These are phyloP conservation scores for Claviceps cyperi DNA, from an alignment of 2,329 filamentous ascomycete genomes.

Conservation along the genomic window DNA sequence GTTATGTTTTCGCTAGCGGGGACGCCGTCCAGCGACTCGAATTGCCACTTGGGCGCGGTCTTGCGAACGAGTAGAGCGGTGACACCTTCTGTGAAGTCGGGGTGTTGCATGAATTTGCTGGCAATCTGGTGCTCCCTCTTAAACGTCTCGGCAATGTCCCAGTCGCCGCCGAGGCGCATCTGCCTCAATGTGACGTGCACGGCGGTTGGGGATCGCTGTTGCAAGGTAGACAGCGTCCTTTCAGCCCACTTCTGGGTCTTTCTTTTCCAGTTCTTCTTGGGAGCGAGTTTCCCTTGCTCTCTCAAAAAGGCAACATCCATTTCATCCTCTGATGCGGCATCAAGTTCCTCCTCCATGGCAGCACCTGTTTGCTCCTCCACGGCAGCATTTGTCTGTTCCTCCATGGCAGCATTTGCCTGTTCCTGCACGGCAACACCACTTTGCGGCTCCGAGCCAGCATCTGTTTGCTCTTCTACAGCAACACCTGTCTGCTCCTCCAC, in stretches of 20 bases:
- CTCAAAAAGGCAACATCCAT: no score
- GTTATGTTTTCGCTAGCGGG: constrained; percentile 36
- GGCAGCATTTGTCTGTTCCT: no score
- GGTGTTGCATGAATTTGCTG: constrained; percentile 74
- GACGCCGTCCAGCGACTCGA: constrained; percentile 56
- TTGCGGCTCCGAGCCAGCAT: no score
- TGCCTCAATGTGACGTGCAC: constrained; percentile 74
- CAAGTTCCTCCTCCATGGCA: no score
- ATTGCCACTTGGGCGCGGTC: constrained; percentile 59
- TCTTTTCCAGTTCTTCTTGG: constrained; percentile 12
- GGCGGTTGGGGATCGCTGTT: constrained; percentile 68
- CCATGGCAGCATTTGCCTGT: no score
- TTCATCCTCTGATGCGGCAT: no score
- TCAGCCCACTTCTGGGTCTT: constrained; percentile 59
- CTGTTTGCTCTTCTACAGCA: no score
- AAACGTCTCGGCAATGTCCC: constrained; percentile 79
- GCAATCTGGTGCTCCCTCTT: constrained; percentile 75
- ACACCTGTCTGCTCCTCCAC: no score
- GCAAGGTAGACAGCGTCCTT: constrained; percentile 61
- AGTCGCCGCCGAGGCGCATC: constrained; percentile 59
- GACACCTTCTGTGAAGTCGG: constrained; percentile 89
- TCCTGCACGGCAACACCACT: no score
- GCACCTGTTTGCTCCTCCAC: no score
- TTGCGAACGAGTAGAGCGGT: constrained; percentile 63
- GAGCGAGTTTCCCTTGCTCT: no score